phyloP scores from a whole-genome alignment of 352 stramenopile genomes.

The Phytophthora foliorum region DNA sequence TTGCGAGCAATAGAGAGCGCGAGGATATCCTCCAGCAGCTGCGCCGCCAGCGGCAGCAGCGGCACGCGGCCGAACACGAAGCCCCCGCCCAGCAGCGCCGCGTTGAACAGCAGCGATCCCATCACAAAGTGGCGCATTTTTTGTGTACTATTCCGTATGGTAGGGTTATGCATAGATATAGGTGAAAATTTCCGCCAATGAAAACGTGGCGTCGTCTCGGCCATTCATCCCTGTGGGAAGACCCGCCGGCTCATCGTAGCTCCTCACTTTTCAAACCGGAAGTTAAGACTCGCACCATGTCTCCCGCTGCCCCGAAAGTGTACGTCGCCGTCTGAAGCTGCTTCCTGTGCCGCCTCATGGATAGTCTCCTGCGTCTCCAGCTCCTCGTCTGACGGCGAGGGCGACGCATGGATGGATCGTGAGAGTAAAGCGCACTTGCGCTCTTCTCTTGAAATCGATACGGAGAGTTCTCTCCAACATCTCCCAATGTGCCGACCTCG shows the following conservation, averaged over 20 bases:
- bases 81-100: conserved; percentile 65
- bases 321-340: conserved; percentile 55
- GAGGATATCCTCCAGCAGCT: conserved; percentile 59
- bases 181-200: conserved; percentile 50
- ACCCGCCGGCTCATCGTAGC: background rate
- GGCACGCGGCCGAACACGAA: conserved; percentile 72
- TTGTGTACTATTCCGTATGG: conserved; percentile 4
- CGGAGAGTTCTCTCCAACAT: conserved; percentile 59
- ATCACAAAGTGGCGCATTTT: conserved; percentile 20
- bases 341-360: conserved; percentile 45
- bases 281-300: conserved; percentile 81
- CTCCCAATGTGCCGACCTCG: conserved; percentile 73
- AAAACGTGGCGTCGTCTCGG: conserved; percentile 5
- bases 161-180: conserved; percentile 6
- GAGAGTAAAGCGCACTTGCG: conserved; percentile 82
- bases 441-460: conserved; percentile 92
- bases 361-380: conserved; percentile 57
- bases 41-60: conserved; percentile 54
- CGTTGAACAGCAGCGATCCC: conserved; percentile 71
- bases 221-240: conserved; percentile 41
- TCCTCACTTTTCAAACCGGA: conserved; percentile 91
- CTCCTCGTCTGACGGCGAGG: conserved; percentile 2
- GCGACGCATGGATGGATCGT: conserved; percentile 75
- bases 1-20: conserved; percentile 57
- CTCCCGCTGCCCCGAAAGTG: conserved; percentile 83